Conservation (phyloP, 441 rosid species). For the Rhodomyrtus psidioides region DNA sequence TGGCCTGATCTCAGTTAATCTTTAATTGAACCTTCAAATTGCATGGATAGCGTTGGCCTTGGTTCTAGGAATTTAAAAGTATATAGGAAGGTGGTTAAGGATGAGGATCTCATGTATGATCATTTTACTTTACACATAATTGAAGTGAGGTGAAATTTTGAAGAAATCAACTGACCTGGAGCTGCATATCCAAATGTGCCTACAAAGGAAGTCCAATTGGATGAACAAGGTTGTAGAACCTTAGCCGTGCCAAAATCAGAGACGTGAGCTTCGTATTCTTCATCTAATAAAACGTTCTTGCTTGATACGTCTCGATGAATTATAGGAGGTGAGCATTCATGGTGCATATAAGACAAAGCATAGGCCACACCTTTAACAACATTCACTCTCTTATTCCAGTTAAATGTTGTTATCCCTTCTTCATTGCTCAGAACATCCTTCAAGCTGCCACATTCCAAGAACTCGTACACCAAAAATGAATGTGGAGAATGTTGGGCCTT, state of each 20-base stretch:
- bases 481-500: too few relatives aligned
- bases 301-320: constrained; percentile 24
- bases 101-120: too few relatives aligned
- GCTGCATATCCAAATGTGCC: constrained; percentile 25
- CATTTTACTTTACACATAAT: not conserved
- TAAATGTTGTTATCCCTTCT: not conserved
- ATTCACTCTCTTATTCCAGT: constrained; percentile 21
- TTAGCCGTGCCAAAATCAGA: constrained; percentile 25
- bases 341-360: constrained; percentile 27
- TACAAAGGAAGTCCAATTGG: constrained; percentile 20
- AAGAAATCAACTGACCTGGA: constrained; percentile 9
- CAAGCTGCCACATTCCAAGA: too few relatives aligned
- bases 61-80: not conserved
- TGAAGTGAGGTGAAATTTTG: not conserved
- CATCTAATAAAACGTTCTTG: constrained; percentile 18
- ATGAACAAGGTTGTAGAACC: constrained; percentile 17
- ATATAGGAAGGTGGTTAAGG: too few relatives aligned
- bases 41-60: not conserved
- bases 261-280: constrained; percentile 12
- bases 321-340: constrained; percentile 23
- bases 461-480: too few relatives aligned
- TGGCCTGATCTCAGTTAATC: too few relatives aligned
- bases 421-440: too few relatives aligned
- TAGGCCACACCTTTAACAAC: constrained; percentile 16
- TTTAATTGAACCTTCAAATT: not conserved